These are phyloP conservation scores for Durio zibethinus DNA, from an alignment of 345 rosid species.

Conservation along the genomic window DNA sequence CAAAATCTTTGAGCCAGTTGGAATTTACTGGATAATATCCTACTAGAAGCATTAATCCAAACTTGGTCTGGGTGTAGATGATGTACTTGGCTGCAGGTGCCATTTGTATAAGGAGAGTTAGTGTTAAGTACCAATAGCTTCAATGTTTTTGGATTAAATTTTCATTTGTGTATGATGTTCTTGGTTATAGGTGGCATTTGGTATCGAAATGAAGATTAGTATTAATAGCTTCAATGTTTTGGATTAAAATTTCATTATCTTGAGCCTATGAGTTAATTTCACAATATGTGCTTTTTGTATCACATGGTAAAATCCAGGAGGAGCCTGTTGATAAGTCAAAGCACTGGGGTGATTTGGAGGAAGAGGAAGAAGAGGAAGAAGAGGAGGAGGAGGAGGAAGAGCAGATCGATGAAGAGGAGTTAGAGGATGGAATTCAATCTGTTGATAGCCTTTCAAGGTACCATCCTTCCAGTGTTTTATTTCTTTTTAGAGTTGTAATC, in stretches of 20 bases:
- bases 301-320: conserved; percentile 47
- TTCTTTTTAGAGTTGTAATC: not conserved
- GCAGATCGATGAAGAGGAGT: conserved; percentile 81
- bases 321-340: conserved; percentile 97
- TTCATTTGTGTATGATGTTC: not conserved
- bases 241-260: not conserved
- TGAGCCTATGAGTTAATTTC: not conserved
- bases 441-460: conserved; percentile 98
- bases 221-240: not conserved
- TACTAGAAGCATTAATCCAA: not conserved
- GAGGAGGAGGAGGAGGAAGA: conserved; percentile 74
- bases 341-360: conserved; percentile 99
- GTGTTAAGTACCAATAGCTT: not conserved
- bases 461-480: not conserved
- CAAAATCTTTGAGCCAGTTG: not conserved
- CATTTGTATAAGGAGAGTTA: not conserved
- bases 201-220: not conserved
- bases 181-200: not conserved
- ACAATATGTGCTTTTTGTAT: not conserved
- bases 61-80: not conserved
- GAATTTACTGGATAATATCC: not conserved
- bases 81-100: not conserved
- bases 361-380: conserved; percentile 33
- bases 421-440: conserved; percentile 85
- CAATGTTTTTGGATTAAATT: not conserved